phyloP scores from a whole-genome alignment of 305 asterid genomes.

The Coffea humblotiana region DNA sequence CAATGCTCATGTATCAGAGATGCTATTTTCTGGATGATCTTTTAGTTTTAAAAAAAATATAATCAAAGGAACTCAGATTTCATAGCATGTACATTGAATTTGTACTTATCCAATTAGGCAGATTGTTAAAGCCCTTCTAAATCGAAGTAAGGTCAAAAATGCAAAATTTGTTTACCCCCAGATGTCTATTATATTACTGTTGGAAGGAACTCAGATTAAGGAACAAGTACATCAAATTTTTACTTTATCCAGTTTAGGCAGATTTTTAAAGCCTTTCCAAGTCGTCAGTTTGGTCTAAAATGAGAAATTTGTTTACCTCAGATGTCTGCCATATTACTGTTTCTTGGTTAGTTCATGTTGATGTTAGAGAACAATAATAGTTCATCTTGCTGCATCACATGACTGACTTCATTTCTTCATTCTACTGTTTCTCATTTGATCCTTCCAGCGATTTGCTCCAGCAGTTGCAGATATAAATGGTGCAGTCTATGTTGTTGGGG shows the following conservation, averaged over 20 bases:
- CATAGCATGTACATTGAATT: no score
- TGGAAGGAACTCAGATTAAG: no score
- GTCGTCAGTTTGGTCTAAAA: not conserved
- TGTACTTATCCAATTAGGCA: no score
- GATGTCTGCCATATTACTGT: not conserved
- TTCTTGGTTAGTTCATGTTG: not conserved
- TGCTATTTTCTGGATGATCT: not conserved
- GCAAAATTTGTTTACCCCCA: no score
- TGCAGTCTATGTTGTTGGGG: conserved; percentile 64
- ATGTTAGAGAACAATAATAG: not conserved
- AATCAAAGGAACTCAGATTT: no score
- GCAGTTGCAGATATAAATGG: conserved; percentile 55
- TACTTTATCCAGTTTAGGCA: no score
- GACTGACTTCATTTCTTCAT: not conserved
- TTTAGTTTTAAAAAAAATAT: not conserved
- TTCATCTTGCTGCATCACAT: not conserved
- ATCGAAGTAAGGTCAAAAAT: no score
- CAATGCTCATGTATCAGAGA: not conserved
- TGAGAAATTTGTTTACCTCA: not conserved
- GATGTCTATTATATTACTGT: no score
- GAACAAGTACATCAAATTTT: no score
- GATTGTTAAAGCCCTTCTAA: no score
- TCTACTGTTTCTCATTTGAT: conserved; percentile 13
- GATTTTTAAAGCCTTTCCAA: not conserved
- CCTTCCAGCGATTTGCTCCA: conserved; percentile 57